Evolutionary conservation across 805 yeast species (phyloP).

Genomic region (Candida yuanshanica): DNA sequence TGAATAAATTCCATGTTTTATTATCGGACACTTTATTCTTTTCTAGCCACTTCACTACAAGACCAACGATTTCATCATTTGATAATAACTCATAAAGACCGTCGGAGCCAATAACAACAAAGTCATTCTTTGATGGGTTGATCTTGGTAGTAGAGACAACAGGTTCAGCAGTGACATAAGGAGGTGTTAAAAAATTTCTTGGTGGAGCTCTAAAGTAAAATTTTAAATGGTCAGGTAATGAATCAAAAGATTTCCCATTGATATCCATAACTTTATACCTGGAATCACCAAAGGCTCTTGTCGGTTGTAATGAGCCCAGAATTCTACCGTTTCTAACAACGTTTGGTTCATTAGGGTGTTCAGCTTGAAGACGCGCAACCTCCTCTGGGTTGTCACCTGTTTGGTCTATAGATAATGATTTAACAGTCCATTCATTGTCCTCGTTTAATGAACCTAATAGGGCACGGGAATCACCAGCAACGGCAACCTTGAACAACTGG

Average conservation of each 20-base stretch:
- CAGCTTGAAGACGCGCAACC: conserved; percentile 72
- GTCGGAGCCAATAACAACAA: conserved; percentile 89
- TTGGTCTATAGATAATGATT: conserved; percentile 83
- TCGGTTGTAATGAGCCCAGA: conserved; percentile 89
- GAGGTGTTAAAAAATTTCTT: conserved; percentile 75
- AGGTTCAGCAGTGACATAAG: conserved; percentile 96
- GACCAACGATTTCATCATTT: conserved; percentile 86
- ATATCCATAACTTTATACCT: conserved; percentile 74
- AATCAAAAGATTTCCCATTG: conserved; percentile 35
- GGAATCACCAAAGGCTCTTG: conserved; percentile 96
- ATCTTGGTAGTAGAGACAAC: conserved; percentile 79
- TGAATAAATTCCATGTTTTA: conserved; percentile 18
- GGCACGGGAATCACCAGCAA: conserved; percentile 95
- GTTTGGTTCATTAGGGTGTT: conserved; percentile 82
- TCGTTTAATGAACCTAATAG: conserved; percentile 68
- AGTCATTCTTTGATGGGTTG: conserved; percentile 66
- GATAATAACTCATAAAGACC: conserved; percentile 89
- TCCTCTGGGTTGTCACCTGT: conserved; percentile 90
- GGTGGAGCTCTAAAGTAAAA: conserved; percentile 81
- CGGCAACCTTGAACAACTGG: conserved; percentile 76
- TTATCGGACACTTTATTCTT: conserved; percentile 44
- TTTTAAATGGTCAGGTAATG: conserved; percentile 71
- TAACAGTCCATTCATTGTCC: conserved; percentile 77
- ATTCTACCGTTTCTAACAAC: conserved; percentile 85
- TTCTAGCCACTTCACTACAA: conserved; percentile 93